Evolutionary conservation across 306 rosid species (phyloP).

Genomic region (Spatholobus suberectus): DNA sequence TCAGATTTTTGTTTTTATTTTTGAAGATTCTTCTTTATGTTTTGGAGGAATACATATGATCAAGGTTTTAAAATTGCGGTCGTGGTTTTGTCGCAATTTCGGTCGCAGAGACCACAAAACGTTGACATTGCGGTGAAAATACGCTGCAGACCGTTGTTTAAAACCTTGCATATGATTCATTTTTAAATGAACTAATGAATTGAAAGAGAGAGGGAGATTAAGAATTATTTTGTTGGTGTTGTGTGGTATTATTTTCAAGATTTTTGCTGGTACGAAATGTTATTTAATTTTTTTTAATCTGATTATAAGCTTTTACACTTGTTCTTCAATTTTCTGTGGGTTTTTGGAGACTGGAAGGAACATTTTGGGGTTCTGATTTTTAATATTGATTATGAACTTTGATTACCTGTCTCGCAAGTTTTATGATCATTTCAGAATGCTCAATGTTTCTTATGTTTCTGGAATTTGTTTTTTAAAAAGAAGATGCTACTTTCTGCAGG

Average conservation of each 20-base stretch:
- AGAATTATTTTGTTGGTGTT: background rate
- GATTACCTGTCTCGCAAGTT: background rate
- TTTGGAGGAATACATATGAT: background rate
- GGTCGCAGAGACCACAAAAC: no score
- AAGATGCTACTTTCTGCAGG: background rate
- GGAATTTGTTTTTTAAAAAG: background rate
- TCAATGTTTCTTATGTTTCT: background rate
- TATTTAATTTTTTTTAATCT: background rate
- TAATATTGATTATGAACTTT: background rate
- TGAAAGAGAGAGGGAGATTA: background rate
- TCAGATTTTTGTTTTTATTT: background rate
- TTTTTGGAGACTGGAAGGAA: background rate
- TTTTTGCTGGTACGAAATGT: background rate
- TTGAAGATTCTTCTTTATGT: background rate
- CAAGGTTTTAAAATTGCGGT: background rate
- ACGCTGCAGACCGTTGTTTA: no score
- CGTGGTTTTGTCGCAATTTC: no score
- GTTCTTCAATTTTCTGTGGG: conserved; percentile 1
- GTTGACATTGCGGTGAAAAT: no score
- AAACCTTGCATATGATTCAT: background rate
- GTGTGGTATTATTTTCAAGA: background rate
- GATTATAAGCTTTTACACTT: background rate
- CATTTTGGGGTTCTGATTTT: background rate
- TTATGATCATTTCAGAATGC: background rate
- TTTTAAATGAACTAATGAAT: background rate